phyloP scores from a whole-genome alignment of 208 protist species.

The Balamuthia mandrillaris region DNA sequence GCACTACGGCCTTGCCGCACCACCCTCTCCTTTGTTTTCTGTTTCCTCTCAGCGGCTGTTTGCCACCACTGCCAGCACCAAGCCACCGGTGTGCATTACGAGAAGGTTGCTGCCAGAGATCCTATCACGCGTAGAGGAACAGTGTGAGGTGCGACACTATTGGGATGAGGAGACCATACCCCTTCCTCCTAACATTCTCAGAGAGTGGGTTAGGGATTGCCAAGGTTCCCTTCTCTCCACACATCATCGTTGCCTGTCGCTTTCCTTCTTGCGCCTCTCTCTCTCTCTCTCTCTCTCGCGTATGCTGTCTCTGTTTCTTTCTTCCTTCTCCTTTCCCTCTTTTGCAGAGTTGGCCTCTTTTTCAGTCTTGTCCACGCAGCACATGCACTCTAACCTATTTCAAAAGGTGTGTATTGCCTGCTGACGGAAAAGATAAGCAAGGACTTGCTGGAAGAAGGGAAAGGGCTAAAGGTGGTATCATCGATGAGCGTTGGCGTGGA shows the following conservation, averaged over 20 bases:
- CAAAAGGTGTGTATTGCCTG: background rate
- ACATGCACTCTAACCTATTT: background rate
- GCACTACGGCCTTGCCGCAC: too few species aligned
- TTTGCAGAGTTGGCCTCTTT: background rate
- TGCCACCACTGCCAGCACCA: too few species aligned
- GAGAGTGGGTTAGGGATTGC: too few species aligned
- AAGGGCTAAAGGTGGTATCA: background rate
- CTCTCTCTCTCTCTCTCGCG: background rate
- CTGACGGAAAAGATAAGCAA: background rate
- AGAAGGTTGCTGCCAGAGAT: too few species aligned
- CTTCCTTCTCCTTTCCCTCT: background rate
- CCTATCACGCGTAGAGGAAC: too few species aligned
- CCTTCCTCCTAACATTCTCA: background rate
- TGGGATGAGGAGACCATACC: background rate
- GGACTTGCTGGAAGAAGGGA: background rate
- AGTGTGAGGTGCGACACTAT: background rate
- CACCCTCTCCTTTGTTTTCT: too few species aligned
- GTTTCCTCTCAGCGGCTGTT: too few species aligned
- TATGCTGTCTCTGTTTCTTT: background rate
- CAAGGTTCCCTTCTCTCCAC: too few species aligned
- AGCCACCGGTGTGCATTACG: too few species aligned
- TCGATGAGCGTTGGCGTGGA: conserved; percentile 30
- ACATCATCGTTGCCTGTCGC: background rate
- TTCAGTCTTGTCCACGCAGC: too few species aligned
- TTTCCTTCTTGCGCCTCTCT: background rate